These are phyloP conservation scores for Spathaspora gorwiae DNA, from an alignment of 805 yeast genomes.

Conservation along the genomic window DNA sequence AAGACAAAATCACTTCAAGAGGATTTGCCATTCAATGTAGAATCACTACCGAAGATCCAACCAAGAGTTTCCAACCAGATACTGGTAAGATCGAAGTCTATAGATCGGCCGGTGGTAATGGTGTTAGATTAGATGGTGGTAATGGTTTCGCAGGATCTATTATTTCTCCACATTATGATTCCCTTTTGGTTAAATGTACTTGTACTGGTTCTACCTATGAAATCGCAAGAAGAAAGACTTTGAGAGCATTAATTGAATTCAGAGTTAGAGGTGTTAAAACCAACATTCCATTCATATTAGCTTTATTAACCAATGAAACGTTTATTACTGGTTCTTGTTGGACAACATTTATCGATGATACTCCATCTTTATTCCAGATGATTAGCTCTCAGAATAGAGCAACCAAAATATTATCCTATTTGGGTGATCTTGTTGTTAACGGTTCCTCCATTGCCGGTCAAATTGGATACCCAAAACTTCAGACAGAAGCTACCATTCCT, in stretches of 20 bases:
- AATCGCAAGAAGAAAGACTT: conserved; percentile 96
- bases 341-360: conserved; percentile 98
- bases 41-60: conserved; percentile 97
- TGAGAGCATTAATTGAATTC: conserved; percentile 93
- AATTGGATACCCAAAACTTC: conserved; percentile 82
- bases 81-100: conserved; percentile 97
- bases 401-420: conserved; percentile 82
- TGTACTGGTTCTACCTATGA: conserved; percentile 97
- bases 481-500: conserved; percentile 74
- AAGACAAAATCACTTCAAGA: conserved; percentile 90
- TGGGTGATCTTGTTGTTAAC: conserved; percentile 91
- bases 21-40: conserved; percentile 99
- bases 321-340: conserved; percentile 86
- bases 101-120: conserved; percentile 98
- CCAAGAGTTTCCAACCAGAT: conserved; percentile 96
- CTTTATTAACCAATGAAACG: conserved; percentile 84
- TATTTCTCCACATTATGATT: conserved; percentile 95
- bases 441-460: conserved; percentile 97
- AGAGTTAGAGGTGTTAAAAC: conserved; percentile 99
- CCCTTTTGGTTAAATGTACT: conserved; percentile 96
- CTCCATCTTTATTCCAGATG: conserved; percentile 94
- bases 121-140: conserved; percentile 98
- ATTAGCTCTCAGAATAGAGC: conserved; percentile 95
- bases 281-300: conserved; percentile 91
- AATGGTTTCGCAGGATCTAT: conserved; percentile 96